phyloP scores from a whole-genome alignment of 1,284 basidiomycete species.

The Ceratobasidium sp. region DNA sequence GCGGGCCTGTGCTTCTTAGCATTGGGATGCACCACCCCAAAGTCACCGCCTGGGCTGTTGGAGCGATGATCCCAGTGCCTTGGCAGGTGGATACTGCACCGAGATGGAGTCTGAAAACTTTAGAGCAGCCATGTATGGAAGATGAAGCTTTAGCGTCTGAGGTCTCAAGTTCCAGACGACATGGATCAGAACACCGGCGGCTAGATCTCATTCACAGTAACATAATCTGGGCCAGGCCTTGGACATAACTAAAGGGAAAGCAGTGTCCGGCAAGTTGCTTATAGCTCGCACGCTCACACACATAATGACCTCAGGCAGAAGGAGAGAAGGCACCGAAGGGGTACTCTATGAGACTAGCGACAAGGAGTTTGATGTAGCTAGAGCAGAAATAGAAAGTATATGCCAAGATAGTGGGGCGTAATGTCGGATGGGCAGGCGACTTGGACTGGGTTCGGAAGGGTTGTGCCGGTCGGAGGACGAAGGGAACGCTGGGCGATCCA shows the following conservation, averaged over 20 bases:
- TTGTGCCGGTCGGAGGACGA: constrained; percentile 34
- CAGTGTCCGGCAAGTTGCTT: constrained; percentile 33
- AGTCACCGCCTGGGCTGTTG: constrained; percentile 27
- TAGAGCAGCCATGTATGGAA: constrained; percentile 1
- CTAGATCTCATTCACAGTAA: background rate
- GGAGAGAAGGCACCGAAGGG: constrained; percentile 38
- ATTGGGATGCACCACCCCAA: constrained; percentile 17
- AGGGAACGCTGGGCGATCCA: constrained; percentile 8
- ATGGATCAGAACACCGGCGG: constrained; percentile 4
- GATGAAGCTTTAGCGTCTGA: constrained; percentile 18
- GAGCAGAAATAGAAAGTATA: constrained; percentile 7
- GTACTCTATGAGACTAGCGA: constrained; percentile 10
- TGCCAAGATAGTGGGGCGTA: constrained; percentile 4
- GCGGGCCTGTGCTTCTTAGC: constrained; percentile 22
- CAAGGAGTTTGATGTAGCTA: constrained; percentile 15
- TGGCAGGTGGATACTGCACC: background rate
- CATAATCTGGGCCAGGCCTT: background rate
- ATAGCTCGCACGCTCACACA: background rate
- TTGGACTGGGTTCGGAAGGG: constrained; percentile 30
- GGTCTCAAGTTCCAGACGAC: constrained; percentile 23
- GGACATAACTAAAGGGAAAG: background rate
- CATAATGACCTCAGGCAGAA: constrained; percentile 23
- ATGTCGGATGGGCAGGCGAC: constrained; percentile 35
- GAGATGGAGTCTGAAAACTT: constrained; percentile 28
- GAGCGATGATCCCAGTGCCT: background rate